phyloP scores from a whole-genome alignment of 306 rosid species.

The Crataegus laevigata region DNA sequence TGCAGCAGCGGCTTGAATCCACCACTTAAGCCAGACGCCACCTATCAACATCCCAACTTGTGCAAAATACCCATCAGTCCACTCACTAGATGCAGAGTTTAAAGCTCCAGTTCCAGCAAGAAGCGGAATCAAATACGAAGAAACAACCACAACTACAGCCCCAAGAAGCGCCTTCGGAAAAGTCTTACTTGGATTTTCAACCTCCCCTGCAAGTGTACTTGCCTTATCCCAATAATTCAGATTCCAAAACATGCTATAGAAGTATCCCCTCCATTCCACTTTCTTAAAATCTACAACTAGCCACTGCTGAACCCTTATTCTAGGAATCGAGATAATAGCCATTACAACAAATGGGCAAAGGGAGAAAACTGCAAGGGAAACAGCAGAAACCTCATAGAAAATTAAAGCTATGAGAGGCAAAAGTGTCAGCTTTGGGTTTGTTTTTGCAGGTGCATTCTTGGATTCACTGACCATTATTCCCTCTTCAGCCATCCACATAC shows the following conservation, averaged over 20 bases:
- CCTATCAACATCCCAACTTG: constrained; percentile 77
- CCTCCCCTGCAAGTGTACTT: constrained; percentile 89
- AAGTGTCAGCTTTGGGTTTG: constrained; percentile 56
- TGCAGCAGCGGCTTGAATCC: constrained; percentile 89
- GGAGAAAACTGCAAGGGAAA: constrained; percentile 64
- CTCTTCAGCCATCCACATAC: constrained; percentile 40
- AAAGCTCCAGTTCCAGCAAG: constrained; percentile 88
- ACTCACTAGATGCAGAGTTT: constrained; percentile 39
- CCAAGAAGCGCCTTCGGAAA: constrained; percentile 84
- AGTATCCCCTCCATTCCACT: constrained; percentile 68
- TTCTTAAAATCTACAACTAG: constrained; percentile 41
- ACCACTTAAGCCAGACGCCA: constrained; percentile 82
- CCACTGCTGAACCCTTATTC: constrained; percentile 53
- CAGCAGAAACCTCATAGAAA: constrained; percentile 88
- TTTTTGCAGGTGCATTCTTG: constrained; percentile 14
- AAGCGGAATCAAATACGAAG: constrained; percentile 75
- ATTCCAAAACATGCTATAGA: constrained; percentile 86
- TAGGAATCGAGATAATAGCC: constrained; percentile 59
- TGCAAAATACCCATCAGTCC: constrained; percentile 91
- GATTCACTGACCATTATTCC: constrained; percentile 27
- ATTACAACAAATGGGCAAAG: constrained; percentile 60
- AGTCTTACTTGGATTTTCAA: constrained; percentile 64
- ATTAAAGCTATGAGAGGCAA: constrained; percentile 81
- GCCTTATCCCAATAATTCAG: constrained; percentile 94
- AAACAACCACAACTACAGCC: constrained; percentile 65